Conservation (phyloP, 2,329 filamentous ascomycete genomes). For the Cladorrhinum sp. region DNA sequence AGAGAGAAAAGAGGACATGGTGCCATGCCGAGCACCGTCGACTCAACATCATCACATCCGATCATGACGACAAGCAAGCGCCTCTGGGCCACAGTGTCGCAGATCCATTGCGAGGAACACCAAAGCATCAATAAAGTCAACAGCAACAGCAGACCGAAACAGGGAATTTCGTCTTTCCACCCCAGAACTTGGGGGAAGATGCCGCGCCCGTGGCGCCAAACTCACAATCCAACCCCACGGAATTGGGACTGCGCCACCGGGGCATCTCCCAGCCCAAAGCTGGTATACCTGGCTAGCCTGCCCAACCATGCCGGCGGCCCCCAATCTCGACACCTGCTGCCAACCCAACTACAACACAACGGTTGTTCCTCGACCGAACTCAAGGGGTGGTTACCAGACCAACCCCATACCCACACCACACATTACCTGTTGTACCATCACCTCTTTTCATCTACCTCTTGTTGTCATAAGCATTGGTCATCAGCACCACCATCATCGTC, state of each 20-base stretch:
- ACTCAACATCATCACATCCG: background rate
- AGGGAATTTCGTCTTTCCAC: no score
- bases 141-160: background rate
- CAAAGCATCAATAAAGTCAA: background rate
- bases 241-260: background rate
- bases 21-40: background rate
- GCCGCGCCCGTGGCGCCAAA: background rate
- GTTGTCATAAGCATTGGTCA: background rate
- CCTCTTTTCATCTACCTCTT: background rate
- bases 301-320: background rate
- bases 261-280: background rate
- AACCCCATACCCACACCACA: background rate
- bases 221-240: background rate
- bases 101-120: background rate
- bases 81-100: background rate
- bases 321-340: background rate
- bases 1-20: background rate
- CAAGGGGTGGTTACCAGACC: background rate
- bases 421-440: background rate
- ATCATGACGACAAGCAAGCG: background rate
- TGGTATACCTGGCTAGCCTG: background rate
- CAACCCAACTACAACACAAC: background rate
- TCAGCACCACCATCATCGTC: slow-evolving; percentile 3
- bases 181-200: background rate
- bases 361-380: background rate